Conservation (phyloP, 805 yeast species). For the Lachancea lanzarotensis region DNA sequence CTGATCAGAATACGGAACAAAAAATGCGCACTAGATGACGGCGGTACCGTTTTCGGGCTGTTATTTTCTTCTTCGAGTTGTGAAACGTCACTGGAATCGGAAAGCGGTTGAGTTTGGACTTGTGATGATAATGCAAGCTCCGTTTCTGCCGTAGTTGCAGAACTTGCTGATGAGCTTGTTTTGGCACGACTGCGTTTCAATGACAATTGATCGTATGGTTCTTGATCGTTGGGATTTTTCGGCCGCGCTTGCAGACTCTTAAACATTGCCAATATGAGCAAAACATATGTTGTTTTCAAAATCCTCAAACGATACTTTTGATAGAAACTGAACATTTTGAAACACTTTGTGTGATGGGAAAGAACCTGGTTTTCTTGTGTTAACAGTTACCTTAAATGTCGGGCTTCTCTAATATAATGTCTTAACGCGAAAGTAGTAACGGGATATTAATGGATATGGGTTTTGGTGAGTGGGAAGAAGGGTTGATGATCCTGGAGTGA, state of each 20-base stretch:
- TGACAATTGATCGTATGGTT: background rate
- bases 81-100: background rate
- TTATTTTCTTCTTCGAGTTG: background rate
- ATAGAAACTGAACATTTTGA: slow-evolving; percentile 16
- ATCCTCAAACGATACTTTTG: slow-evolving; percentile 24
- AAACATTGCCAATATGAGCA: slow-evolving; percentile 23
- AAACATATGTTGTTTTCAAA: slow-evolving; percentile 25
- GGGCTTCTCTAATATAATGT: background rate
- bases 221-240: background rate
- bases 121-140: background rate
- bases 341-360: background rate
- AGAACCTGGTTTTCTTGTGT: too few species aligned
- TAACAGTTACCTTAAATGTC: too few species aligned
- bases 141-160: background rate
- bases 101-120: background rate
- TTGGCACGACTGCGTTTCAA: background rate
- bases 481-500: background rate
- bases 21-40: slow-evolving; percentile 13
- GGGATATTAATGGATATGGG: background rate
- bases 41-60: too few species aligned
- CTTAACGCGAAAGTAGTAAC: background rate
- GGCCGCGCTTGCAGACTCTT: slow-evolving; percentile 4
- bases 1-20: slow-evolving; percentile 21
- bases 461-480: background rate
- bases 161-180: background rate